Conservation (phyloP, 257 asterid genomes). For the Apocynum venetum region DNA sequence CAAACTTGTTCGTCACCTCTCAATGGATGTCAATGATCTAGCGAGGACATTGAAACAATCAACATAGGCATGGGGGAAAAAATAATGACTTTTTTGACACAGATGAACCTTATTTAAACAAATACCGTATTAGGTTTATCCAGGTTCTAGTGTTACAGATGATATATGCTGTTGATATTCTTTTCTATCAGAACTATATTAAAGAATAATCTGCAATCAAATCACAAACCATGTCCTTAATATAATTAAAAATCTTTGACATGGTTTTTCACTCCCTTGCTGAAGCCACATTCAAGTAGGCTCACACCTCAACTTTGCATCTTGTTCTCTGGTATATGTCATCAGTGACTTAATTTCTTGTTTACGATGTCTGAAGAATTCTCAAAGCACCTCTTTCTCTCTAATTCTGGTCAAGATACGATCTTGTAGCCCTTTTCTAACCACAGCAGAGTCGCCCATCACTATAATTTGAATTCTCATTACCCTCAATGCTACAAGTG, state of each 20-base stretch:
- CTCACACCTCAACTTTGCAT: no score
- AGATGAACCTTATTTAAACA: no score
- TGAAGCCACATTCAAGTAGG: no score
- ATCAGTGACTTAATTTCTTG: no score
- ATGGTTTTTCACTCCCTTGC: no score
- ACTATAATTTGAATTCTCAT: background rate
- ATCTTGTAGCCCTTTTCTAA: background rate
- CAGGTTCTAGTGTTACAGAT: background rate
- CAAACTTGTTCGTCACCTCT: background rate
- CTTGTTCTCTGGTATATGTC: no score
- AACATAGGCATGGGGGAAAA: no score
- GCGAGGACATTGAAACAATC: background rate
- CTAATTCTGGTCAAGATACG: background rate
- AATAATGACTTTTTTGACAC: no score
- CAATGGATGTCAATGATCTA: background rate
- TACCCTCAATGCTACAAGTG: background rate
- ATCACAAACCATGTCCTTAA: background rate
- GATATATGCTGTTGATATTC: constrained; percentile 15
- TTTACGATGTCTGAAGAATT: no score
- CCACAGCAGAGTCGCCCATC: background rate
- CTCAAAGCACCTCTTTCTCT: background rate
- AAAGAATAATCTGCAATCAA: constrained; percentile 17
- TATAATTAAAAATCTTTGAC: no score
- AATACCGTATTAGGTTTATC: background rate
- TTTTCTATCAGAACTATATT: constrained; percentile 14